Evolutionary conservation across 306 rosid species (phyloP).

Genomic region (Vicia sativa): DNA sequence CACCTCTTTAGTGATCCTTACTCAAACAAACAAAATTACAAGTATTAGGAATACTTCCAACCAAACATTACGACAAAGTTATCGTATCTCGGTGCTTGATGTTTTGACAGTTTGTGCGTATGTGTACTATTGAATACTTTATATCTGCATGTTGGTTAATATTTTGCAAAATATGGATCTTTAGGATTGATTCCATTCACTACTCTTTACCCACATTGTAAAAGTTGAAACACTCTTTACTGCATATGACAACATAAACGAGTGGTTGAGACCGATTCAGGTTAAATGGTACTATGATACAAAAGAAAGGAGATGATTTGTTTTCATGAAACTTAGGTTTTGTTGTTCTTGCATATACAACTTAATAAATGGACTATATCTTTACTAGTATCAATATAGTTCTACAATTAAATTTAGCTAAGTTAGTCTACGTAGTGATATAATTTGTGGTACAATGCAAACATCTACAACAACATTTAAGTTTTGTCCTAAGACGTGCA

Average conservation of each 20-base stretch:
- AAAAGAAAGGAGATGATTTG: no score
- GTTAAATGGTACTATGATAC: no score
- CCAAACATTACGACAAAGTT: background rate
- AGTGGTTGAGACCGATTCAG: no score
- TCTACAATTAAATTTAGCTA: no score
- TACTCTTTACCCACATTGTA: background rate
- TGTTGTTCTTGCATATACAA: no score
- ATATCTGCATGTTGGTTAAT: slow-evolving; percentile 1
- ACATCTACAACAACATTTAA: background rate
- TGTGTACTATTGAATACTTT: background rate
- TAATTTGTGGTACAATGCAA: background rate
- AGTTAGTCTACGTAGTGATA: background rate
- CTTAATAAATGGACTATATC: no score
- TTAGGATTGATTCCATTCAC: slow-evolving; percentile 8
- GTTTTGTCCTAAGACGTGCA: background rate
- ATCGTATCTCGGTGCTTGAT: slow-evolving; percentile 24
- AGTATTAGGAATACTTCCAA: background rate
- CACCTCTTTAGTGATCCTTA: background rate
- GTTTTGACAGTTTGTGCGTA: background rate
- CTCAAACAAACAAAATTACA: background rate
- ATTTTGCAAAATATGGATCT: slow-evolving; percentile 17
- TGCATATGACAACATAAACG: no score
- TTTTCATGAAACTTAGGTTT: no score
- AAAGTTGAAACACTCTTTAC: no score
- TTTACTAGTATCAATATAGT: no score